These are phyloP conservation scores for Ophiostoma novo-ulmi DNA, from an alignment of 2,329 filamentous ascomycete genomes.

Conservation along the genomic window DNA sequence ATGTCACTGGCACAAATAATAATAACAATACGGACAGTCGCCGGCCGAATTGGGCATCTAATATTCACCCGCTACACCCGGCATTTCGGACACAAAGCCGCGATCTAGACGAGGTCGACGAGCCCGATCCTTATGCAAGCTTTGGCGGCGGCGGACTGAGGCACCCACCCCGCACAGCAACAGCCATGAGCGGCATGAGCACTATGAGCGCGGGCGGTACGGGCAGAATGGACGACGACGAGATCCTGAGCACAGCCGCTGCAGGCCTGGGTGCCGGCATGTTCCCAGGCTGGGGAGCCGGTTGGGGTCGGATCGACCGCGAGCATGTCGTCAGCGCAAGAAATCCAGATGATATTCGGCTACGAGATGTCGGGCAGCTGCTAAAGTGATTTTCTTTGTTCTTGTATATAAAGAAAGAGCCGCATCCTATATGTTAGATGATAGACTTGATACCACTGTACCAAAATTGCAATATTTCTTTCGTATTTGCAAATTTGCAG, in stretches of 20 bases:
- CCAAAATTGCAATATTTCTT: neutral
- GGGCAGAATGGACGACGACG: conserved; percentile 1
- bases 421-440: neutral
- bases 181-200: conserved; percentile 4
- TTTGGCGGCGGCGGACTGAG: neutral
- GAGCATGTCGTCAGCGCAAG: conserved; percentile 29
- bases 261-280: conserved; percentile 27
- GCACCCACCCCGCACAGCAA: neutral
- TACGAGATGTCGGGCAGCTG: conserved; percentile 38
- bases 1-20: neutral
- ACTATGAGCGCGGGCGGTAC: conserved; percentile 16
- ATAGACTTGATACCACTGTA: conserved; percentile 10
- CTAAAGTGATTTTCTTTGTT: conserved; percentile 27
- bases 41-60: neutral
- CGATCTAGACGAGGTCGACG: neutral
- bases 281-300: conserved; percentile 38
- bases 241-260: neutral
- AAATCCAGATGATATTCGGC: conserved; percentile 34
- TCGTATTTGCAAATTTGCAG: neutral
- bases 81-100: neutral
- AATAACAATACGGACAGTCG: neutral
- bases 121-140: neutral
- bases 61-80: neutral
- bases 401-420: neutral
- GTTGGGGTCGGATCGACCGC: conserved; percentile 39